Percentiles rank a stretch among this genome's conserved stretches.
phyloP scores from a whole-genome alignment of 2,329 filamentous ascomycete species.

The Camptophora hylomeconis region DNA sequence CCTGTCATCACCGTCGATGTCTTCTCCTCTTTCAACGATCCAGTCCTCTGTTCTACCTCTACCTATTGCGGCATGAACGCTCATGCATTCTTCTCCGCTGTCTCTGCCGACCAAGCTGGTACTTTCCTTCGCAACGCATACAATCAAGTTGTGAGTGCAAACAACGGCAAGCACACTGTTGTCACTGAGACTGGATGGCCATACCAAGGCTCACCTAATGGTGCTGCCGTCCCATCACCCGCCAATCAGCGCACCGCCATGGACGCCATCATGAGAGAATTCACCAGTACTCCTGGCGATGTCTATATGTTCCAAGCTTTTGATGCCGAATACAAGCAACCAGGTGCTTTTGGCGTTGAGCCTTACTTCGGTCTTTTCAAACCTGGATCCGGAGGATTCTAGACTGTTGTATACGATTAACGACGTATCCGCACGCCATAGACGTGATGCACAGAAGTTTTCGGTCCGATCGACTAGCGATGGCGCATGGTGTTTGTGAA shows the following conservation, averaged over 20 bases:
- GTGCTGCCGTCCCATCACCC: constrained; percentile 53
- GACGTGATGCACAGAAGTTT: too few species aligned
- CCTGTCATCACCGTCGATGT: constrained; percentile 72
- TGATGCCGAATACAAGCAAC: constrained; percentile 67
- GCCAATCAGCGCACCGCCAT: constrained; percentile 56
- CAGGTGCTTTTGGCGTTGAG: constrained; percentile 58
- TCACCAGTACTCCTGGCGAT: constrained; percentile 35
- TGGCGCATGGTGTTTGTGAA: too few species aligned
- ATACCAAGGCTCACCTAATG: constrained; percentile 52
- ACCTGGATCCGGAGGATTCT: too few species aligned
- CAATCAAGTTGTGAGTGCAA: constrained; percentile 29
- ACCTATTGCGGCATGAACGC: constrained; percentile 74
- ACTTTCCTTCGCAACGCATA: constrained; percentile 50
- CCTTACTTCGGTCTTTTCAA: constrained; percentile 71
- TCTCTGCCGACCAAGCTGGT: constrained; percentile 49
- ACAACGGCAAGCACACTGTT: constrained; percentile 48
- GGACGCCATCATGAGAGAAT: constrained; percentile 47
- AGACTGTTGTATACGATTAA: too few species aligned
- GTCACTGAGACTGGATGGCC: constrained; percentile 84
- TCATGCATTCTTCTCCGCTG: constrained; percentile 70
- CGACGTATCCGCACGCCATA: too few species aligned
- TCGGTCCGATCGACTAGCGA: too few species aligned
- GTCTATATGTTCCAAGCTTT: constrained; percentile 67
- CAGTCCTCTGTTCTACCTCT: constrained; percentile 55
- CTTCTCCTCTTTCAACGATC: constrained; percentile 54